These are phyloP conservation scores for Lepidium didymum DNA, from an alignment of 345 rosid genomes.

Conservation along the genomic window DNA sequence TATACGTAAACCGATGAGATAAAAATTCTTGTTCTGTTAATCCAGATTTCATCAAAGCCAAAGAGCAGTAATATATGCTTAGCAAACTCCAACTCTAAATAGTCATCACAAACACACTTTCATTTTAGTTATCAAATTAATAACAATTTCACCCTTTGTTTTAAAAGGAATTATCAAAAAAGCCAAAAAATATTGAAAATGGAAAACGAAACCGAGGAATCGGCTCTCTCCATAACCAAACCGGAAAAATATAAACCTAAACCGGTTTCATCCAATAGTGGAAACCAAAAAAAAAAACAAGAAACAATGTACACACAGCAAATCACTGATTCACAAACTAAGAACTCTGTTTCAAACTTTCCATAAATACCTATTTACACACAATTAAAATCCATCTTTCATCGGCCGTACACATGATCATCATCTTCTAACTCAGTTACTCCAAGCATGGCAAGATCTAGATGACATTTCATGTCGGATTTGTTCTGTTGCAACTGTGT, in stretches of 20 bases:
- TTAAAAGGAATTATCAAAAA: background rate
- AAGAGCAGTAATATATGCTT: too few relatives aligned
- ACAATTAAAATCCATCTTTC: constrained; percentile 15
- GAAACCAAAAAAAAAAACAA: background rate
- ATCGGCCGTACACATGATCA: constrained; percentile 50
- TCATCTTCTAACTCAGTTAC: constrained; percentile 79
- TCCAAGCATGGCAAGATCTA: constrained; percentile 92
- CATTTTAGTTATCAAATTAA: constrained; percentile 2
- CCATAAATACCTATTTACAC: constrained; percentile 26
- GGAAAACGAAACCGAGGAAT: background rate
- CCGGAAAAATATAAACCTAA: constrained; percentile 15
- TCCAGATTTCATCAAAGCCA: too few relatives aligned
- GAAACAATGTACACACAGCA: constrained; percentile 21
- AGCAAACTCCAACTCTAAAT: background rate
- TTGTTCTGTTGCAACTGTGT: constrained; percentile 61
- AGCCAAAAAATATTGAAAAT: constrained; percentile 2
- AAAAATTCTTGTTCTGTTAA: too few relatives aligned
- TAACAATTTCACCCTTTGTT: constrained; percentile 1
- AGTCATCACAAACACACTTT: background rate
- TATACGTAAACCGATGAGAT: too few relatives aligned
- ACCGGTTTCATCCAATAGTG: constrained; percentile 17
- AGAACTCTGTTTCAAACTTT: constrained; percentile 21
- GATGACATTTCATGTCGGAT: constrained; percentile 81
- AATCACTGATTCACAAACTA: constrained; percentile 8
- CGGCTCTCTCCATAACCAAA: constrained; percentile 7